Evolutionary conservation across 257 asterid genomes (phyloP).

Genomic region (Solanum paucissectum): DNA sequence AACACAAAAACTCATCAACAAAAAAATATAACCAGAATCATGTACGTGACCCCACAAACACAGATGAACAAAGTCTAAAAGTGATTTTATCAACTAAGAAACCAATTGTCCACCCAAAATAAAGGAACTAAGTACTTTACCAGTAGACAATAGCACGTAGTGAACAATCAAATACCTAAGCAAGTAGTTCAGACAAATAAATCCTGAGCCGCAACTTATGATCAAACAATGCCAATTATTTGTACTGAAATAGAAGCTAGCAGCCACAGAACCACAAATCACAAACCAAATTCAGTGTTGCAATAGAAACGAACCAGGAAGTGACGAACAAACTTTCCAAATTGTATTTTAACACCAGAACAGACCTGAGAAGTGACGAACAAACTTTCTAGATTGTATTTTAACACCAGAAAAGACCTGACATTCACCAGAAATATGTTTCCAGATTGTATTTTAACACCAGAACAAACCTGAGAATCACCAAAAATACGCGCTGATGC

Average conservation of each 20-base stretch:
- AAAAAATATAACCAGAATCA: too few species aligned
- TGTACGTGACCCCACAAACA: not conserved
- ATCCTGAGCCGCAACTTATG: not conserved
- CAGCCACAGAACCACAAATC: not conserved
- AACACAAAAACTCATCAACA: not conserved
- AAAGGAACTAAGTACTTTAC: not conserved
- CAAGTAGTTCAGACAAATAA: too few species aligned
- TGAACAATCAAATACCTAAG: not conserved
- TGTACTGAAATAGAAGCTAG: too few species aligned
- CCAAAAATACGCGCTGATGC: too few species aligned
- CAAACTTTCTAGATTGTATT: too few species aligned
- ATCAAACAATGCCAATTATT: not conserved
- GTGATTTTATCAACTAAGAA: not conserved
- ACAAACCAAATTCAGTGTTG: not conserved
- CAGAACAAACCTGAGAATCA: too few species aligned
- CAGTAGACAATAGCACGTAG: not conserved
- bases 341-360: not conserved
- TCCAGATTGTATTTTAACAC: too few species aligned
- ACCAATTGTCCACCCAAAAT: not conserved
- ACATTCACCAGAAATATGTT: not conserved
- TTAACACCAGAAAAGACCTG: too few species aligned
- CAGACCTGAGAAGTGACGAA: not conserved
- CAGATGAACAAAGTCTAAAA: not conserved
- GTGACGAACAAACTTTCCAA: not conserved
- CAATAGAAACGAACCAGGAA: not conserved